Base-by-base conservation (phyloP, 169 alveolate genomes). In the Plasmodium yoelii region DNA sequence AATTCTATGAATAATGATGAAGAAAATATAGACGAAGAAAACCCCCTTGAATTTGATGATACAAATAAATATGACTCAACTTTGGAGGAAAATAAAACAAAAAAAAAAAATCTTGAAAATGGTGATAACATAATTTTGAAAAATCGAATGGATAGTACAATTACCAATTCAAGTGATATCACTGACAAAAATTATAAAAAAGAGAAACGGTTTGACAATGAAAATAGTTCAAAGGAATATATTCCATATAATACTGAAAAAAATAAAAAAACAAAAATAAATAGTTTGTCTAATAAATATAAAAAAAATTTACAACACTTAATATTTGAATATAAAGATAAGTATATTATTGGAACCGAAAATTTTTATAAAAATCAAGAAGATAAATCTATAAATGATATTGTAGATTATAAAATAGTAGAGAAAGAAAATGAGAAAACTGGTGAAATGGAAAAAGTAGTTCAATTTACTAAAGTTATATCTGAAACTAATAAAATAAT, bases 401-500 rank as follows among this genome's bases (percentile, higher is more conserved):
- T 82, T 51, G 34, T 34, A 24, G 75, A 86, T 86, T 86, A 70
- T 65, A 60, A 86, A 86, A 65, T 86, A 70, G 46, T 69, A 59
- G 69, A 86, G 24, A 86, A 42, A 47, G 49, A 65, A 69, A 55
- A 69, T 70, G 46, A 47, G n/a, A 69, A 64, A 57, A 34, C 42
- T 34, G 87, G 91, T 19, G 59, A 86, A 70, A 57, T 13, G 18
- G 69, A 68, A 61, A 86, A 86, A 70, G 47, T 71, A 18, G 74
- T 86, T 34, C 70, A 69, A 86, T 86, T 86, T 63, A 86, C 87
- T 5, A 86, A 86, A 57, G 56, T 86, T 49, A 73, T 86, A 69
- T 69, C 53, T 86, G 91, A 86, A 86, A 70, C 91, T 44, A 86
- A 86, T 86, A 86, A 86, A 86, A 70, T 86, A 59, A 53, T 39